These are phyloP conservation scores for Eruca vesicaria DNA, from an alignment of 441 rosid species.

Conservation along the genomic window DNA sequence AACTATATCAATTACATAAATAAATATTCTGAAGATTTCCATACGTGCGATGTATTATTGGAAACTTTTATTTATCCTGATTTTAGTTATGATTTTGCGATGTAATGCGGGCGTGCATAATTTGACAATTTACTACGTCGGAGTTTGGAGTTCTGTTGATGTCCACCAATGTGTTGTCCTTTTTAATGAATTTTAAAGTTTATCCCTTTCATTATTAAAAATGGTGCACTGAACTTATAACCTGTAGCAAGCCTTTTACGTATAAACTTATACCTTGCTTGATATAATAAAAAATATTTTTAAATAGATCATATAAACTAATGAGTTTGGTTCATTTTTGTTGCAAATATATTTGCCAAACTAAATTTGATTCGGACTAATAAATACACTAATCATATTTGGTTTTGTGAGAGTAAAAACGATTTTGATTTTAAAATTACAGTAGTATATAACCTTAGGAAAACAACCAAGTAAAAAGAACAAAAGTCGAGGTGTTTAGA, in stretches of 20 bases:
- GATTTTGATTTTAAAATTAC: neutral
- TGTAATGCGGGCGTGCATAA: constrained; percentile 20
- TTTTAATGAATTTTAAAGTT: neutral
- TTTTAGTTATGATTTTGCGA: constrained; percentile 6
- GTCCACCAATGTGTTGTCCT: neutral
- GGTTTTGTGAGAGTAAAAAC: neutral
- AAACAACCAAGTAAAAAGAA: too few species aligned
- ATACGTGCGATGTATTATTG: constrained; percentile 3
- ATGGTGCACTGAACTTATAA: neutral
- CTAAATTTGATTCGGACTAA: neutral
- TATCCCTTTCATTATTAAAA: neutral
- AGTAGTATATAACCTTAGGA: too few species aligned
- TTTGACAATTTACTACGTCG: neutral
- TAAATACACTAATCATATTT: too few species aligned
- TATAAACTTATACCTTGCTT: neutral
- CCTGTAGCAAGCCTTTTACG: too few species aligned
- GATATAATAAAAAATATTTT: neutral
- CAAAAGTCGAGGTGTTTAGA: too few species aligned
- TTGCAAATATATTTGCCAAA: neutral
- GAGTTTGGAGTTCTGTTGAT: neutral
- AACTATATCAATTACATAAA: constrained; percentile 18
- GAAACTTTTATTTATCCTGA: constrained; percentile 1
- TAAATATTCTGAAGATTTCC: constrained; percentile 16
- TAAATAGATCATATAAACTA: neutral
- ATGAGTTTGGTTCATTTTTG: neutral